phyloP scores from a whole-genome alignment of 1,284 basidiomycete species.

The Ceratobasidium sp. region DNA sequence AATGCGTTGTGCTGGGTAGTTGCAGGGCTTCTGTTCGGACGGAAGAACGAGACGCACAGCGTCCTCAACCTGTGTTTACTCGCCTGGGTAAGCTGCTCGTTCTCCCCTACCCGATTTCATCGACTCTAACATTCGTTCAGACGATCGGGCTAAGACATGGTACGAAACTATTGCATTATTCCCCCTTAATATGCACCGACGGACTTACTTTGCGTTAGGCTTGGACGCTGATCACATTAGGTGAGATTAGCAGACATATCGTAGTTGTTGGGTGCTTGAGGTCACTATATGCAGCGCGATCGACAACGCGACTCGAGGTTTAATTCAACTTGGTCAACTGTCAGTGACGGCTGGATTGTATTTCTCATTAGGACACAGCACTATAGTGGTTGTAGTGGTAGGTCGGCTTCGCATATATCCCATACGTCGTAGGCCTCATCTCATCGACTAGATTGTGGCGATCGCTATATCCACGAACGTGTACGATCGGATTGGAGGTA shows the following conservation, averaged over 20 bases:
- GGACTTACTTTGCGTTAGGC: constrained; percentile 60
- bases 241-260: constrained; percentile 56
- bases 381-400: constrained; percentile 86
- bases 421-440: neutral
- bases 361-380: constrained; percentile 91
- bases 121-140: constrained; percentile 57
- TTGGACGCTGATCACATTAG: constrained; percentile 93
- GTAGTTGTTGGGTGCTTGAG: neutral
- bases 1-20: constrained; percentile 81
- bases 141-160: constrained; percentile 88
- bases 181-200: neutral
- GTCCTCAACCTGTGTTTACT: constrained; percentile 80
- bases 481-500: constrained; percentile 72
- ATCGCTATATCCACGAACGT: constrained; percentile 83
- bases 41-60: constrained; percentile 64
- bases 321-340: constrained; percentile 79
- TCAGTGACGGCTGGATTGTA: constrained; percentile 88
- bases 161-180: constrained; percentile 54
- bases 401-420: constrained; percentile 51
- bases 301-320: constrained; percentile 87
- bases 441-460: constrained; percentile 73
- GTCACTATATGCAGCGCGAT: constrained; percentile 73
- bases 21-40: constrained; percentile 76
- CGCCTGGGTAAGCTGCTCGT: constrained; percentile 74
- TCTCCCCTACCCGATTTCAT: neutral